Percentiles rank a stretch among this genome's conserved stretches.
Evolutionary conservation across 257 asterid genomes (phyloP).

Genomic region (Euphrasia confusa): DNA sequence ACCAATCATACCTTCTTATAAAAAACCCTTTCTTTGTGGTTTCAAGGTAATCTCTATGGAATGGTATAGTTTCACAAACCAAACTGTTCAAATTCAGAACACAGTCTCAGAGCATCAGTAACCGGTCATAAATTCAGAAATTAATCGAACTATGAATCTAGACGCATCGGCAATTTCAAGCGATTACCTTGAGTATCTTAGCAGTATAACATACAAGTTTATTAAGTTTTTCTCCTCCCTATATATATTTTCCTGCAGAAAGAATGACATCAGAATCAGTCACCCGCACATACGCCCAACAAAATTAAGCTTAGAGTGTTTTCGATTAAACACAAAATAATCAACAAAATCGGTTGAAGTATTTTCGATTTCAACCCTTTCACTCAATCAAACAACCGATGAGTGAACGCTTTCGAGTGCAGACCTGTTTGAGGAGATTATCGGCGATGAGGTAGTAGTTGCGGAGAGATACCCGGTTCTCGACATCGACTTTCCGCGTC

Average conservation of each 20-base stretch:
- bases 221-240: constrained; percentile 71
- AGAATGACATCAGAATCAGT: constrained; percentile 14
- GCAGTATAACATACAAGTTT: constrained; percentile 66
- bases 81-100: constrained; percentile 47
- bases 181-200: constrained; percentile 74
- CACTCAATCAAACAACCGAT: neutral
- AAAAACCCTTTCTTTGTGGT: constrained; percentile 42
- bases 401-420: neutral
- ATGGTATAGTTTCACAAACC: constrained; percentile 80
- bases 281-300: neutral
- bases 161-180: constrained; percentile 10
- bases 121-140: constrained; percentile 15
- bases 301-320: neutral
- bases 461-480: constrained; percentile 75
- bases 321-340: neutral
- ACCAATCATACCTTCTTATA: constrained; percentile 50
- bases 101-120: constrained; percentile 25
- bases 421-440: constrained; percentile 86
- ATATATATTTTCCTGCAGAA: constrained; percentile 60
- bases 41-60: constrained; percentile 64
- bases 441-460: constrained; percentile 84
- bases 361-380: neutral
- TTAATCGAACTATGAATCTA: neutral
- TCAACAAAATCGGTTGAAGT: constrained; percentile 10
- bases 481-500: constrained; percentile 55